Evolutionary conservation across 1,284 basidiomycete genomes (phyloP), one percentile per base, ranked within the genome.

Genomic region (Ustilago tritici): DNA sequence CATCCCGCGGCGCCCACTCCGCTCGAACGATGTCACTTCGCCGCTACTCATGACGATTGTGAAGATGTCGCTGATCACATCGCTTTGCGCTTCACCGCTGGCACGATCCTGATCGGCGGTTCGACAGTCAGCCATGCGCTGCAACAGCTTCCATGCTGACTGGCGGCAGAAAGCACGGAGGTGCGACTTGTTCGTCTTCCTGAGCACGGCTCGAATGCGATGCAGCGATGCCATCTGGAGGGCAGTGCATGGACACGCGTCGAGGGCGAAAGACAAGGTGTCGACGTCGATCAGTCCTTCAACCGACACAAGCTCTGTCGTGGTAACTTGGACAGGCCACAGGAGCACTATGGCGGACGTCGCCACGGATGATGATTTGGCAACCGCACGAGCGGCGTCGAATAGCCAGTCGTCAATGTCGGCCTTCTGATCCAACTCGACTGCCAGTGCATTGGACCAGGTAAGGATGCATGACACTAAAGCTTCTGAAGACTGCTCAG

Each of bases 241-340:
- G 23, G 68, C 64, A 38, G 65, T 46, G 43, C 38, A 76, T 64
- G 84, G 35, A 40, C 61, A 55, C 94, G 87, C 62, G 95, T 89
- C 1, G 91, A 92, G 77, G 92, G 90, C 0, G 92, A 91, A 73
- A 10, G 57, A 23, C n/a, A 73, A 49, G 2, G 70, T 68, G 9
- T 41, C 61, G 15, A 61, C 56, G 43, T 73, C 70, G 55, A 73
- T 58, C 28, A 55, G 40, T 10, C 59, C 31, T 52, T 73, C 70
- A 31, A 68, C 61, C 1, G 70, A 57, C 6, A 40, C 38, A 5
- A 61, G 55, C 32, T 68, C 65, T 11, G 54, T 50, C 14, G 62
- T 36, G 0, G 59, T 47, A 55, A 65, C 23, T n/a, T 52, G 55
- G 56, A 62, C 63, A 1, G 71, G 71, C 71, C 71, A 74, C 17